Evolutionary conservation across 108 stramenopile genomes (phyloP).

Genomic region (Nitzschia sp.): DNA sequence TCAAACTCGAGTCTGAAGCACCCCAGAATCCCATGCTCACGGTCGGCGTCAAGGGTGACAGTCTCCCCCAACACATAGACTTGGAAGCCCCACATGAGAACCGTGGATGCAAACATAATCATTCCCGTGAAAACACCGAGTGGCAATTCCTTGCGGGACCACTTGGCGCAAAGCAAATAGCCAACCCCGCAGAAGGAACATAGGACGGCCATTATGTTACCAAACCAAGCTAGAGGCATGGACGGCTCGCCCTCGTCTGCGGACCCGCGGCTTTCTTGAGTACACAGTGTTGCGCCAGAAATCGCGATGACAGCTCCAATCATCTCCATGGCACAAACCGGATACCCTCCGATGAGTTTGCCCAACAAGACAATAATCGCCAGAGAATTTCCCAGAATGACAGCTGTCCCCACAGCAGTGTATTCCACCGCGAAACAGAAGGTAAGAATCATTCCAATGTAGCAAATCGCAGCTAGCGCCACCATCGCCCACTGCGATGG

Average conservation of each 20-base stretch:
- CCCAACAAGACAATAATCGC: conserved; percentile 52
- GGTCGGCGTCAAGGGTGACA: conserved; percentile 38
- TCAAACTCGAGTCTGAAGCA: conserved; percentile 32
- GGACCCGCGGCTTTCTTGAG: too few species aligned
- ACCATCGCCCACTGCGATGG: conserved; percentile 44
- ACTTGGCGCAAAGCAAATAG: conserved; percentile 51
- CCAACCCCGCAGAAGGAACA: conserved; percentile 33
- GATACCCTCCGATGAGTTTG: conserved; percentile 43
- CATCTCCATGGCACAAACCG: conserved; percentile 42
- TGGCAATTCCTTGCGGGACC: conserved; percentile 32
- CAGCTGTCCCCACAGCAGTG: conserved; percentile 63
- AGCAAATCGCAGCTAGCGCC: conserved; percentile 42
- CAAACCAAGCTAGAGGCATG: conserved; percentile 17
- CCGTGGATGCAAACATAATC: conserved; percentile 42
- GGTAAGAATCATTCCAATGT: conserved; percentile 37
- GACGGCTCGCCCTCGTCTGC: conserved; percentile 32
- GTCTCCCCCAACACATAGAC: conserved; percentile 11
- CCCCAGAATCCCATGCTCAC: conserved; percentile 52
- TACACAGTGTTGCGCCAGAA: conserved; percentile 51
- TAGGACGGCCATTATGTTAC: conserved; percentile 53
- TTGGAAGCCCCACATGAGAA: conserved; percentile 39
- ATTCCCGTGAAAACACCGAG: conserved; percentile 59
- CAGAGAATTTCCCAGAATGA: conserved; percentile 42
- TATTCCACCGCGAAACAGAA: conserved; percentile 53
- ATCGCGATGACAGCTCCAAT: conserved; percentile 57